Percentiles rank a stretch among this genome's conserved stretches.
Conservation (phyloP, 164 flowering plant species). For the Tinospora cordifolia region DNA sequence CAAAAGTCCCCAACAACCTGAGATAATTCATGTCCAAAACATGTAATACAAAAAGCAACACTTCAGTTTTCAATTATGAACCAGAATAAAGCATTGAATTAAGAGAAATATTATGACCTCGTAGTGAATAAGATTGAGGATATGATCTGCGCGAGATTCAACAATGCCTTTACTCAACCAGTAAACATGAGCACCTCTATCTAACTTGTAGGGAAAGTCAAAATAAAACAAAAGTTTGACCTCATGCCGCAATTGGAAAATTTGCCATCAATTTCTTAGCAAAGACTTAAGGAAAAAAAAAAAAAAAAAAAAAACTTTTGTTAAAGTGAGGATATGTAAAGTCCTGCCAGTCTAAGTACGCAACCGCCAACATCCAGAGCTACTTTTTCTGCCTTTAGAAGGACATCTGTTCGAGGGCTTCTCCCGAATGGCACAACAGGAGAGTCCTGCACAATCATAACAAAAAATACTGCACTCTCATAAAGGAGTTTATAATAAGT, state of each 20-base stretch:
- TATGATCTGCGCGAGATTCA: slow-evolving; percentile 77
- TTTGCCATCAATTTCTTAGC: background rate
- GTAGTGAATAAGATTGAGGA: slow-evolving; percentile 89
- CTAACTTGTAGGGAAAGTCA: slow-evolving; percentile 54
- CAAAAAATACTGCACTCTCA: slow-evolving; percentile 12
- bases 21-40: background rate
- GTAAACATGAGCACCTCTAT: slow-evolving; percentile 77
- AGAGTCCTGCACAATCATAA: slow-evolving; percentile 47
- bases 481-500: too few species aligned
- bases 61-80: background rate
- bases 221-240: slow-evolving; percentile 21
- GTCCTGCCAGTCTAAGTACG: slow-evolving; percentile 90
- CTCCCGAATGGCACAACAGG: slow-evolving; percentile 78
- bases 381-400: slow-evolving; percentile 66
- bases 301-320: too few species aligned
- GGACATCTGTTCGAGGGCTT: slow-evolving; percentile 87
- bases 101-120: slow-evolving; percentile 45
- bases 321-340: slow-evolving; percentile 77
- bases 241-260: background rate
- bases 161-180: slow-evolving; percentile 78
- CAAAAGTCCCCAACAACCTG: background rate
- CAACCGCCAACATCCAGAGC: slow-evolving; percentile 75
- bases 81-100: background rate
- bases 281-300: background rate
- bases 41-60: background rate